Evolutionary conservation across 2,329 filamentous ascomycete species (phyloP).

Genomic region (Aaosphaeria arxii): DNA sequence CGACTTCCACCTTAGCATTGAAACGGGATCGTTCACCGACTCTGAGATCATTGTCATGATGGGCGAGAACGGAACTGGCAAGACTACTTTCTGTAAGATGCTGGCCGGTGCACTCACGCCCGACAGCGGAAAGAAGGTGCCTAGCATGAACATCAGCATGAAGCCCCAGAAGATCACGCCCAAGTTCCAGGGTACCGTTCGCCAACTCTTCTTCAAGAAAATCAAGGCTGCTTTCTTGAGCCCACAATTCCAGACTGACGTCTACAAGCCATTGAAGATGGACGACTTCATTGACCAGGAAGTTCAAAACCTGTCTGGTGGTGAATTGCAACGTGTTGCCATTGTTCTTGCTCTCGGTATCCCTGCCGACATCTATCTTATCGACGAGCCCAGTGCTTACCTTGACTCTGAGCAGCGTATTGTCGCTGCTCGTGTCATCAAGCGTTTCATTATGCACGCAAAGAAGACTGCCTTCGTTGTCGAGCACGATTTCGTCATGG

Average conservation of each 20-base stretch:
- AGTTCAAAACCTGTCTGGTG: conserved; percentile 97
- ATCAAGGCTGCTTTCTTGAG: conserved; percentile 96
- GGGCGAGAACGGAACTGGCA: conserved; percentile 99
- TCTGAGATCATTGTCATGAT: conserved; percentile 99
- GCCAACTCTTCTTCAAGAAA: conserved; percentile 99
- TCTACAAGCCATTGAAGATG: conserved; percentile 98
- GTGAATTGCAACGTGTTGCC: conserved; percentile 98
- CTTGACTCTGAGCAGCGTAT: conserved; percentile 99
- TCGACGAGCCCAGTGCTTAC: conserved; percentile 84
- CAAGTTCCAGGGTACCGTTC: conserved; percentile 95
- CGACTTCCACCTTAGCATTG: conserved; percentile 78
- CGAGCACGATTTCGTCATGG: conserved; percentile 99
- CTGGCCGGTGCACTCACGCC: conserved; percentile 91
- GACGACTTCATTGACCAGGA: conserved; percentile 99
- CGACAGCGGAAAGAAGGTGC: conserved; percentile 73
- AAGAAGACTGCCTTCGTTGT: conserved; percentile 99
- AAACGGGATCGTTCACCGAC: conserved; percentile 86
- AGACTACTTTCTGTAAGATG: conserved; percentile 98
- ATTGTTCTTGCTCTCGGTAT: conserved; percentile 95
- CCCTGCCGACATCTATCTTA: conserved; percentile 96
- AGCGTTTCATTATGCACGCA: conserved; percentile 99
- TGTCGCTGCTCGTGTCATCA: conserved; percentile 94
- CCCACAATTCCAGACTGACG: conserved; percentile 98
- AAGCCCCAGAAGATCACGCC: conserved; percentile 99
- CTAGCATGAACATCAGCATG: conserved; percentile 97